Conservation (phyloP, 345 rosid genomes). For the Draba incana region DNA sequence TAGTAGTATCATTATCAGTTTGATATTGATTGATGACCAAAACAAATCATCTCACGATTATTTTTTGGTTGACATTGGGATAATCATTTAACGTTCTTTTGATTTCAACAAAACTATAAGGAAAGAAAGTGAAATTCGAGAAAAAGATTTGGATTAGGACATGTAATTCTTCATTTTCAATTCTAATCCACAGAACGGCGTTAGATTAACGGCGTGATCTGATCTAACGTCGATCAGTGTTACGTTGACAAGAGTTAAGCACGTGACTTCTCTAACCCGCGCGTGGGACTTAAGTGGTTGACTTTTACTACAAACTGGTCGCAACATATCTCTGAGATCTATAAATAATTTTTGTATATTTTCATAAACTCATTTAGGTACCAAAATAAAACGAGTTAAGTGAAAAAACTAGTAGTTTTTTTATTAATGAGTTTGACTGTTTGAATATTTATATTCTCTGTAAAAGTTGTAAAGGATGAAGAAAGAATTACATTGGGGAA, state of each 20-base stretch:
- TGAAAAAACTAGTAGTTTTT: background rate
- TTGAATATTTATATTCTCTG: background rate
- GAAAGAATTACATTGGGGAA: conserved; percentile 20
- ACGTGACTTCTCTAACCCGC: conserved; percentile 28
- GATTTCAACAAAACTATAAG: background rate
- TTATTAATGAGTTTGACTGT: background rate
- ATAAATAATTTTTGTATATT: background rate
- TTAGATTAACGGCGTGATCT: conserved; percentile 21
- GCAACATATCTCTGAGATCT: background rate
- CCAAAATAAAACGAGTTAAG: background rate
- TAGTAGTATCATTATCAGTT: conserved; percentile 4
- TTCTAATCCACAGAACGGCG: background rate
- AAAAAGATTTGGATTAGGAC: background rate
- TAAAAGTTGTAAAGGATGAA: background rate
- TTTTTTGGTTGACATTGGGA: background rate
- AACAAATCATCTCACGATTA: background rate
- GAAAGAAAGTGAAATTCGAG: background rate
- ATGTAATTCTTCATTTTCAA: background rate
- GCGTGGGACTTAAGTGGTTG: conserved; percentile 19
- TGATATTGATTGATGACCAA: conserved; percentile 13
- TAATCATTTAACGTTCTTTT: background rate
- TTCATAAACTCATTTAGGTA: background rate
- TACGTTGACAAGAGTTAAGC: conserved; percentile 30
- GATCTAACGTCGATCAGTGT: conserved; percentile 21
- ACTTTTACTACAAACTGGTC: conserved; percentile 12